Conservation (phyloP, 2,329 filamentous ascomycete species). For the Peltaster fructicola region DNA sequence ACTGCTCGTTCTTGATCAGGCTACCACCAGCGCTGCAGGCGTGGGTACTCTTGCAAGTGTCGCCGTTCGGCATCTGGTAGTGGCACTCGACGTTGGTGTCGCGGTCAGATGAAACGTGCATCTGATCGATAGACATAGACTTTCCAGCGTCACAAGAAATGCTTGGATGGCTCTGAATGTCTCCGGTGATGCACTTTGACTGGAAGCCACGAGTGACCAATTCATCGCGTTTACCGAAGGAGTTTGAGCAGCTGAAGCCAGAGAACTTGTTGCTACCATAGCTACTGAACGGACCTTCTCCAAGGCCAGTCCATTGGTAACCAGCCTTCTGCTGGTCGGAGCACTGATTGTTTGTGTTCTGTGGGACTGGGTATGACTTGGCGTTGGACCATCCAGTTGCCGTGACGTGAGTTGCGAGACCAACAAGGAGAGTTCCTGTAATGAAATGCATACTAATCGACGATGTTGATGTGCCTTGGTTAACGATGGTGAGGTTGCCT, state of each 20-base stretch:
- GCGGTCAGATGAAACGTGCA: constrained; percentile 57
- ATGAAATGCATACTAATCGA: too few species aligned
- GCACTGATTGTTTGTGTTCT: constrained; percentile 63
- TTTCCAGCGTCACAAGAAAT: constrained; percentile 30
- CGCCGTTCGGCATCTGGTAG: constrained; percentile 72
- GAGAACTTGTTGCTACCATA: constrained; percentile 61
- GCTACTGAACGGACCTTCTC: constrained; percentile 39
- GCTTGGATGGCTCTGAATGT: constrained; percentile 26
- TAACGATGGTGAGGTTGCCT: too few species aligned
- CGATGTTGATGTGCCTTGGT: too few species aligned
- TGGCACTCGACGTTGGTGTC: constrained; percentile 69
- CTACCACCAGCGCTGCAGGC: constrained; percentile 50
- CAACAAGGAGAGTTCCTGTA: constrained; percentile 25
- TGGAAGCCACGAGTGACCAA: constrained; percentile 28
- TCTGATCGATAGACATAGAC: constrained; percentile 57
- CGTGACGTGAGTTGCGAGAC: too few species aligned
- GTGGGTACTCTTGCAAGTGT: constrained; percentile 60
- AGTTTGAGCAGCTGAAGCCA: constrained; percentile 52
- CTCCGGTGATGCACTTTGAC: constrained; percentile 25
- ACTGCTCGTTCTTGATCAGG: constrained; percentile 67
- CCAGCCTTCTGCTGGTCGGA: constrained; percentile 49
- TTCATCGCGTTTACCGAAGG: constrained; percentile 41
- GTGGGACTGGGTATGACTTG: constrained; percentile 45
- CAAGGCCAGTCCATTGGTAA: constrained; percentile 53
- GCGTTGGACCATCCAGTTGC: constrained; percentile 34